Evolutionary conservation across 352 stramenopile genomes (phyloP).

Genomic region (Pythium myriotylum): DNA sequence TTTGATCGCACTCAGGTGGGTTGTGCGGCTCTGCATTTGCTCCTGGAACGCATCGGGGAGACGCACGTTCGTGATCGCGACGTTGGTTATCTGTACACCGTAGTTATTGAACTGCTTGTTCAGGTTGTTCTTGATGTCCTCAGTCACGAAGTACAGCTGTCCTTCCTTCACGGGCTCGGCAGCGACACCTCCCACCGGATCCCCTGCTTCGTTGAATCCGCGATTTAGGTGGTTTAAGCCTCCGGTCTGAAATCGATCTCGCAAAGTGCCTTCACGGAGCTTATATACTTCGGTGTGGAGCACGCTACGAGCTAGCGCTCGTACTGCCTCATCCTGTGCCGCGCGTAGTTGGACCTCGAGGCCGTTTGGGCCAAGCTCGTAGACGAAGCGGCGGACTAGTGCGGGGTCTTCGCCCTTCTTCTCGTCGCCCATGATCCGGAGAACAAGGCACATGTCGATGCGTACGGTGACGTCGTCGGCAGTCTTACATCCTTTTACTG

Average conservation of each 20-base stretch:
- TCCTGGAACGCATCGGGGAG: slow-evolving; percentile 55
- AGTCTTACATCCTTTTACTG: slow-evolving; percentile 89
- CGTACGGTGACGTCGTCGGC: slow-evolving; percentile 82
- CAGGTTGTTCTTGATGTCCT: slow-evolving; percentile 61
- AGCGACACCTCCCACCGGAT: slow-evolving; percentile 21
- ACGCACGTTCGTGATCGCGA: slow-evolving; percentile 64
- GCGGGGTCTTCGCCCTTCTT: slow-evolving; percentile 75
- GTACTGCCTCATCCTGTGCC: slow-evolving; percentile 79
- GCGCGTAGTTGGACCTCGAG: slow-evolving; percentile 82
- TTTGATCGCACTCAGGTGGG: slow-evolving; percentile 60
- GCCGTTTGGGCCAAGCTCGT: slow-evolving; percentile 79
- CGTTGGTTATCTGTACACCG: slow-evolving; percentile 63
- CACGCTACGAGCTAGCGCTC: slow-evolving; percentile 76
- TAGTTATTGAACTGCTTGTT: slow-evolving; percentile 70
- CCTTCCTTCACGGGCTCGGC: slow-evolving; percentile 9
- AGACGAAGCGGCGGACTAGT: slow-evolving; percentile 86
- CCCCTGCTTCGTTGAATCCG: slow-evolving; percentile 26
- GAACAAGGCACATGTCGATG: slow-evolving; percentile 86
- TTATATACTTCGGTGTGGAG: slow-evolving; percentile 88
- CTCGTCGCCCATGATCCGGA: slow-evolving; percentile 87
- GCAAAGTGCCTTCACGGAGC: slow-evolving; percentile 66
- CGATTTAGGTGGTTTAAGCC: slow-evolving; percentile 28
- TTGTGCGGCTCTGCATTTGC: slow-evolving; percentile 66
- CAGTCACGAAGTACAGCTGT: slow-evolving; percentile 48
- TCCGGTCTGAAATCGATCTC: slow-evolving; percentile 59